These are phyloP conservation scores for Corylus americana DNA, from an alignment of 306 rosid species.

Conservation along the genomic window DNA sequence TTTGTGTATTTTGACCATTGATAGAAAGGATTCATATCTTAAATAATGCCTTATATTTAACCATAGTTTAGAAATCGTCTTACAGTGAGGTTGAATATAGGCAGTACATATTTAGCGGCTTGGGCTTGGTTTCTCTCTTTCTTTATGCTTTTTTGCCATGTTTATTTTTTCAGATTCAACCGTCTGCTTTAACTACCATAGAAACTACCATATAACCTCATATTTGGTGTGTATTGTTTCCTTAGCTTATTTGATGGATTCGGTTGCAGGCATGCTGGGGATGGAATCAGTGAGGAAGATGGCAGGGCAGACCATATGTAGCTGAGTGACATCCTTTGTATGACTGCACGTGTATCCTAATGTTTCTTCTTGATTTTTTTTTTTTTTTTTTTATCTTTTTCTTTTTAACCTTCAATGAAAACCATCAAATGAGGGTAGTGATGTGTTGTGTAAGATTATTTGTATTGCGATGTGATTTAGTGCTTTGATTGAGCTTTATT, in stretches of 20 bases:
- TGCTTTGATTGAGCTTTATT: conserved; percentile 36
- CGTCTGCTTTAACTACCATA: no score
- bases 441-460: conserved; percentile 37
- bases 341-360: conserved; percentile 48
- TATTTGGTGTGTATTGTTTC: no score
- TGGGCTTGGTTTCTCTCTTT: background rate
- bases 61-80: background rate
- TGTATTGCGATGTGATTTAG: conserved; percentile 45
- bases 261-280: conserved; percentile 78
- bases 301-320: conserved; percentile 77
- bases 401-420: conserved; percentile 27
- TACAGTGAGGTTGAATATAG: background rate
- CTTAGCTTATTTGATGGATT: background rate
- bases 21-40: background rate
- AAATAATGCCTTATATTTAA: background rate
- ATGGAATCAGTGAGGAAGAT: conserved; percentile 67
- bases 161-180: background rate
- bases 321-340: conserved; percentile 33
- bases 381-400: conserved; percentile 33
- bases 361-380: conserved; percentile 29
- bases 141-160: background rate
- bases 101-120: background rate
- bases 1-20: no score
- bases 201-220: no score
- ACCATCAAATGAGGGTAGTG: conserved; percentile 36